Conservation (phyloP, 2,329 filamentous ascomycete species). For the Nemania sp. region DNA sequence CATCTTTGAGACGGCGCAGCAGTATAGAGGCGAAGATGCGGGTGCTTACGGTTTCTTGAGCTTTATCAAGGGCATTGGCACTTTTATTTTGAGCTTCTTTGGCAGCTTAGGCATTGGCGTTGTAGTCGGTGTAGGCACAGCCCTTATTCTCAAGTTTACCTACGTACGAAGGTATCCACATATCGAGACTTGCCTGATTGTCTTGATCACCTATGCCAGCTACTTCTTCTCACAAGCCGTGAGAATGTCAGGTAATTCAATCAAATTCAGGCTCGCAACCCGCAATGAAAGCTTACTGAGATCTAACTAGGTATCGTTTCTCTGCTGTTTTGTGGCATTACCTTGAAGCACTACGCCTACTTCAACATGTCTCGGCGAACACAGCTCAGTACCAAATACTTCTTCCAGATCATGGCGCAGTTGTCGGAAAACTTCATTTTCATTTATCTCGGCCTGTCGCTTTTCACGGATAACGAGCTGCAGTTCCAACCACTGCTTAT, state of each 20-base stretch:
- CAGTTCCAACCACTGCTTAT: conserved; percentile 96
- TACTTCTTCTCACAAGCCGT: conserved; percentile 99
- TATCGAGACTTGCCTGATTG: conserved; percentile 94
- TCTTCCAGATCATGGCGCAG: conserved; percentile 95
- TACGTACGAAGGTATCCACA: conserved; percentile 92
- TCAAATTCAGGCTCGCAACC: conserved; percentile 26
- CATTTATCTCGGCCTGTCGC: conserved; percentile 93
- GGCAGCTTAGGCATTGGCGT: conserved; percentile 92
- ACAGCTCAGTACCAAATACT: conserved; percentile 96
- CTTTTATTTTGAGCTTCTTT: conserved; percentile 97
- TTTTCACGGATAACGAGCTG: conserved; percentile 90
- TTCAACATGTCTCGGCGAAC: conserved; percentile 99
- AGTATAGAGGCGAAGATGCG: conserved; percentile 83
- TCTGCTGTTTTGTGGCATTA: conserved; percentile 96
- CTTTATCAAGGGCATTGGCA: conserved; percentile 89
- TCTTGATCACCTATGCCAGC: conserved; percentile 93
- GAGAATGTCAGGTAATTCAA: conserved; percentile 86
- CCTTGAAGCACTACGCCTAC: conserved; percentile 98
- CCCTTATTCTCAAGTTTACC: conserved; percentile 92
- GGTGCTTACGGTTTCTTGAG: conserved; percentile 80
- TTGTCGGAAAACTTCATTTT: conserved; percentile 99
- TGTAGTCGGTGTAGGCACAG: conserved; percentile 85
- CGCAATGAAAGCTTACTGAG: conserved; percentile 17
- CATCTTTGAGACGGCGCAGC: conserved; percentile 96
- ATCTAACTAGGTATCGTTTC: conserved; percentile 83